Conservation (phyloP, 2,329 filamentous ascomycete genomes). For the Paecilomyces sp. region DNA sequence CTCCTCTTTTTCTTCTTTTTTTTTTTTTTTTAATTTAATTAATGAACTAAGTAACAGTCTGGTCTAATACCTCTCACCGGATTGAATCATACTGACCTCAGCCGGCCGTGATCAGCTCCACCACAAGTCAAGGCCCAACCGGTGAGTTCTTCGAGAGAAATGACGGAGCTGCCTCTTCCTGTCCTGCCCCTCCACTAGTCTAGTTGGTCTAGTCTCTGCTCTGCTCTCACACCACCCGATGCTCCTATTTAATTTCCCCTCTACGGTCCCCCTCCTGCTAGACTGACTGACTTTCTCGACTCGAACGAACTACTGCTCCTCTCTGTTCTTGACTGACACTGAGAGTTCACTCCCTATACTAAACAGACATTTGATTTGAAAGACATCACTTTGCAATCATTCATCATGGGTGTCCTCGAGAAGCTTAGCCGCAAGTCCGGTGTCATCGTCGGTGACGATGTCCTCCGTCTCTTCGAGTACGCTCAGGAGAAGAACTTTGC, state of each 20-base stretch:
- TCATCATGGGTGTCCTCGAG: conserved; percentile 42
- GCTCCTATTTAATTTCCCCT: background rate
- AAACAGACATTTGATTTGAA: background rate
- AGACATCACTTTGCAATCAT: background rate
- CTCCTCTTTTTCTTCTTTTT: conserved; percentile 1
- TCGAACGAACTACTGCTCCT: too few species aligned
- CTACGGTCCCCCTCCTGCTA: background rate
- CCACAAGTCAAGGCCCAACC: conserved; percentile 8
- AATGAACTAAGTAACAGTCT: too few species aligned
- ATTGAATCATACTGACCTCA: conserved; percentile 31
- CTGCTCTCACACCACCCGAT: background rate
- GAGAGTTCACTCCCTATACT: background rate
- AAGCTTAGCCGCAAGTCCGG: conserved; percentile 57
- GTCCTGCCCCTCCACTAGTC: conserved; percentile 13
- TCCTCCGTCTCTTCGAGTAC: conserved; percentile 74
- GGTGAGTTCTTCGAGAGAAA: conserved; percentile 23
- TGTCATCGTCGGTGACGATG: conserved; percentile 62
- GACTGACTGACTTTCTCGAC: too few species aligned
- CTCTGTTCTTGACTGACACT: background rate
- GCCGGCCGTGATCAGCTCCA: conserved; percentile 17
- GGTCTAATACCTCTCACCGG: background rate
- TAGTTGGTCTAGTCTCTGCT: background rate
- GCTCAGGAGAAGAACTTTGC: conserved; percentile 82
- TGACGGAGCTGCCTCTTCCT: background rate
- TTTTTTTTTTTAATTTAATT: too few species aligned